Conservation (phyloP, 2,329 filamentous ascomycete genomes). For the Diaporthe longicolla region DNA sequence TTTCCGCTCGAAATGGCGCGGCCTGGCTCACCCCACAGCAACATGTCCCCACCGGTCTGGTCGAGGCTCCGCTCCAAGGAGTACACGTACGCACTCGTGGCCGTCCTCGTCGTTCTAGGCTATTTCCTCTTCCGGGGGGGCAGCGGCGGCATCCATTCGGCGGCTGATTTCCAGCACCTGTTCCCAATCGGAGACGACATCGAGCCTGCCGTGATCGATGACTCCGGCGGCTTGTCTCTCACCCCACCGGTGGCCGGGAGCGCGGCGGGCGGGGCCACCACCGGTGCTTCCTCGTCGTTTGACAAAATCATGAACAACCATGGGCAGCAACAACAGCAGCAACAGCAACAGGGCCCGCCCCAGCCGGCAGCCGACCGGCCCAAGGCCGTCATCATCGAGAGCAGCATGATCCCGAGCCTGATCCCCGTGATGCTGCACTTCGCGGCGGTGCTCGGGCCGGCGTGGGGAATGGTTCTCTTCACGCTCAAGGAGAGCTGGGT, state of each 20-base stretch:
- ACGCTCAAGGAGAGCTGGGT: slow-evolving; percentile 50
- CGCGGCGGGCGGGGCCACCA: background rate
- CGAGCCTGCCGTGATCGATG: background rate
- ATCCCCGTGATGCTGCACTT: slow-evolving; percentile 49
- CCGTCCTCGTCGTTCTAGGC: slow-evolving; percentile 25
- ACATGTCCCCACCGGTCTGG: slow-evolving; percentile 21
- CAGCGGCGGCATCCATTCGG: background rate
- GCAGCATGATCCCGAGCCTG: slow-evolving; percentile 46
- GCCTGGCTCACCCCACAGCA: slow-evolving; percentile 27
- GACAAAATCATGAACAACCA: background rate
- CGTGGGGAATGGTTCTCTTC: slow-evolving; percentile 58
- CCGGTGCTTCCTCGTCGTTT: background rate
- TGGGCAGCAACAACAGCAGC: background rate
- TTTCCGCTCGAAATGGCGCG: slow-evolving; percentile 33
- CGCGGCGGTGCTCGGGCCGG: slow-evolving; percentile 52
- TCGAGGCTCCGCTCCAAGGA: slow-evolving; percentile 37
- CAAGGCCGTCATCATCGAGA: slow-evolving; percentile 41
- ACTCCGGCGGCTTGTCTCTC: background rate
- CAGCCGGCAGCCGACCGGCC: slow-evolving; percentile 30
- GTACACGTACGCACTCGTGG: slow-evolving; percentile 33
- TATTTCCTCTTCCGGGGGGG: slow-evolving; percentile 30
- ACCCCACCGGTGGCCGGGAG: background rate
- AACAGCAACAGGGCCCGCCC: slow-evolving; percentile 6
- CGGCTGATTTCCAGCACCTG: slow-evolving; percentile 19
- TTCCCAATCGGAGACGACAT: background rate